Base-by-base conservation (phyloP, 2,329 filamentous ascomycete species). In the Pseudogymnoascus pannorum region DNA sequence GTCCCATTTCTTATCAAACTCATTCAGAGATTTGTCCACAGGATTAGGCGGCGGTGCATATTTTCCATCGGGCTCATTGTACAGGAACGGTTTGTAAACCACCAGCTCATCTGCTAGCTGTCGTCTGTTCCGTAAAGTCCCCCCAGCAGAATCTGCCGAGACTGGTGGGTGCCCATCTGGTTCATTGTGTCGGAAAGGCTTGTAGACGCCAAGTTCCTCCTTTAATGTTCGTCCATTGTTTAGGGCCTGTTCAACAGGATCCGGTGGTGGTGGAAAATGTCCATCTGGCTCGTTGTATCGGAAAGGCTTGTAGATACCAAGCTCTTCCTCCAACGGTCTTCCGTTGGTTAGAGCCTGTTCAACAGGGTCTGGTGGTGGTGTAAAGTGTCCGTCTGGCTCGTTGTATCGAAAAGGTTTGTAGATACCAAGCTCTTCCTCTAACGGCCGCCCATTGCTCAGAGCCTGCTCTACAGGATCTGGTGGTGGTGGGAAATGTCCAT, bases 61-160 rank as follows among this genome's bases (percentile, higher is more conserved):
- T 35, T 75, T 73, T 36, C 77, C 78, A 64, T 80, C 72, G 0
- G 72, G 72, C 61, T 76, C 73, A n/a, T 75, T 68, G n/a, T 68
- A 63, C 36, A 65, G 66, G n/a, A 71, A 66, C 0, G 75, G 73
- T 22, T 71, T 70, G 66, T 78, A 78, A 59, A 71, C 71, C 64
- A 69, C 35, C 11, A 40, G 22, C 16, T 63, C 60, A 29, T 44
- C 58, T 8, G 26, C 24, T 14, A 36, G 40, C n/a, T 29, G 26
- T 14, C 22, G 58, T 16, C 42, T 54, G 48, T 54, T 54, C 60
- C 73, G 72, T 4, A 75, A 72, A 14, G 71, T 63, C 33, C 74
- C 73, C 60, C 72, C 74, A 5, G 70, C 68, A 2, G 70, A 72
- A 57, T 69, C 66, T 18, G 69, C 64, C 12, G 68, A 24, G 11